A percentile compares a stretch with the other conserved stretches of the same genome.
phyloP scores from a whole-genome alignment of 495 filamentous ascomycete genomes.

The Immersiella caudata region DNA sequence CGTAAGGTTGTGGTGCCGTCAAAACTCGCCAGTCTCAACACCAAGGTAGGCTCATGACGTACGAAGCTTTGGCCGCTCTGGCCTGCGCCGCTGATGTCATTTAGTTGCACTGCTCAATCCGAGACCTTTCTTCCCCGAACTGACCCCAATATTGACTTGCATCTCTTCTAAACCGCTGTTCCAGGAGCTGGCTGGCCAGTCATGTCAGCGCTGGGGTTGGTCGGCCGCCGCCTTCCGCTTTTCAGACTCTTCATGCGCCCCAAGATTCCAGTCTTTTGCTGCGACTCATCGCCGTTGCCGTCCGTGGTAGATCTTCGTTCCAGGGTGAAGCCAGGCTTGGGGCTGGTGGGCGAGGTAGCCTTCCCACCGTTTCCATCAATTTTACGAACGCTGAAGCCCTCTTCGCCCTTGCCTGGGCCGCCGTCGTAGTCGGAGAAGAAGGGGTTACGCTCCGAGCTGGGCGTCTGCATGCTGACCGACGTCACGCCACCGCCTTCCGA shows the following conservation, averaged over 20 bases:
- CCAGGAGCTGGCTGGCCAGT: conserved; percentile 29
- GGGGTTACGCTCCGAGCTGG: conserved; percentile 67
- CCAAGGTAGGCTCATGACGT: background rate
- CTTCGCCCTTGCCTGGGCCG: conserved; percentile 40
- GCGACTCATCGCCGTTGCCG: conserved; percentile 47
- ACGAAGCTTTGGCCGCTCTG: background rate
- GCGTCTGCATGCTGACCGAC: conserved; percentile 77
- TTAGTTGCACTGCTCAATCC: background rate
- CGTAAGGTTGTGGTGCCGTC: conserved; percentile 6
- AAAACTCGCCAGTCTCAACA: too few relatives aligned
- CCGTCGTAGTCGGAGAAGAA: conserved; percentile 86
- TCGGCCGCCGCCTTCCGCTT: conserved; percentile 51
- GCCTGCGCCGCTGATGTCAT: background rate
- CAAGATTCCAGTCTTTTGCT: conserved; percentile 68
- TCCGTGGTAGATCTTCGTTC: conserved; percentile 76
- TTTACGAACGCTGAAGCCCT: conserved; percentile 46
- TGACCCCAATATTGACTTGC: conserved; percentile 11
- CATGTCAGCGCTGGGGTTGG: conserved; percentile 34
- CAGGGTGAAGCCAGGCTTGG: conserved; percentile 55
- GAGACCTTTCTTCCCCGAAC: background rate
- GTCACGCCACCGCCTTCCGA: conserved; percentile 55
- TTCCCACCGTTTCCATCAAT: conserved; percentile 47
- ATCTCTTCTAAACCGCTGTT: conserved; percentile 35
- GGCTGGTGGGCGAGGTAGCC: conserved; percentile 63
- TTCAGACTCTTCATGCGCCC: conserved; percentile 88